Conservation (phyloP, 305 asterid genomes). For the Fraxinus xanthoxyloides region DNA sequence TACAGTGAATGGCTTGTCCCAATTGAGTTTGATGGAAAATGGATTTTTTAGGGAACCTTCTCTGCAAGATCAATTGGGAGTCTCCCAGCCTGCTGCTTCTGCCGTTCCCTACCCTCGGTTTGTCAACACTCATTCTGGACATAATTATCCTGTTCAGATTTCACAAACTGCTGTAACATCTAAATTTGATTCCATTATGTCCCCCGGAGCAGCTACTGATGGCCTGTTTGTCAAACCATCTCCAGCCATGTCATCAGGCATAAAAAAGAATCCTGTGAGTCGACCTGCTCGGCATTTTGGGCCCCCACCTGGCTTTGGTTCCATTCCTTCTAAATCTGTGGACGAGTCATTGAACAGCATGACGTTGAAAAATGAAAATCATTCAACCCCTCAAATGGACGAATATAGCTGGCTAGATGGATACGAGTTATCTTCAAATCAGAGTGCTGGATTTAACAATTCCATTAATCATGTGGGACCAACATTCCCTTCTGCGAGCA, state of each 20-base stretch:
- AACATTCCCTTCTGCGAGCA: conserved; percentile 38
- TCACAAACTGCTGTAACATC: conserved; percentile 48
- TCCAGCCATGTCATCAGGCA: conserved; percentile 41
- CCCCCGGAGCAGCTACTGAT: conserved; percentile 41
- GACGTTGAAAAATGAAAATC: conserved; percentile 44
- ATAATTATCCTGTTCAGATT: conserved; percentile 36
- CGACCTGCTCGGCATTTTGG: conserved; percentile 83
- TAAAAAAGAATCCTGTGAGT: conserved; percentile 81
- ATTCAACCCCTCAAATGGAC: conserved; percentile 47
- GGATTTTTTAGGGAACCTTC: conserved; percentile 37
- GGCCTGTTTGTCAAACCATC: conserved; percentile 42
- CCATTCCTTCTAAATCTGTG: conserved; percentile 57
- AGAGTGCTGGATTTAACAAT: conserved; percentile 46
- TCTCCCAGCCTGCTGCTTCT: conserved; percentile 45
- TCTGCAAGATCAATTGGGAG: conserved; percentile 47
- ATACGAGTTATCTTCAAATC: conserved; percentile 53
- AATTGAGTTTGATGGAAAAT: conserved; percentile 56
- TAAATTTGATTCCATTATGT: conserved; percentile 46
- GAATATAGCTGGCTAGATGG: conserved; percentile 91
- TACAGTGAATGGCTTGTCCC: conserved; percentile 46
- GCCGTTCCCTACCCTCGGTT: conserved; percentile 54
- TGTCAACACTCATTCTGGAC: conserved; percentile 33
- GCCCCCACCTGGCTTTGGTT: conserved; percentile 97
- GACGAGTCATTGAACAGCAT: conserved; percentile 52
- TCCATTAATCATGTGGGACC: conserved; percentile 49